Conservation (phyloP, 805 yeast species). For the Scheffersomyces stipitis region DNA sequence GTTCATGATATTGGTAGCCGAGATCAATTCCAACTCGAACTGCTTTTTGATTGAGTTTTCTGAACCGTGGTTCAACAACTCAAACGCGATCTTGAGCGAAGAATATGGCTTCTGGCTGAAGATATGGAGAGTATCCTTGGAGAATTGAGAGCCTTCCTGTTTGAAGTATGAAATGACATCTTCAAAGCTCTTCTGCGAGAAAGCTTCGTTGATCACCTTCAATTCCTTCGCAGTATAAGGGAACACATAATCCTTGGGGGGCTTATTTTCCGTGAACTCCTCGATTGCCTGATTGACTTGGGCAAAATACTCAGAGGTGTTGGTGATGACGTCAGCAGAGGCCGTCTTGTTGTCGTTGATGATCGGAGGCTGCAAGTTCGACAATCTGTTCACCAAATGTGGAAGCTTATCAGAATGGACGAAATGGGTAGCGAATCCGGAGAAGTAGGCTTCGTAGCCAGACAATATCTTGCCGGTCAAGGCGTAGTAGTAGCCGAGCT, state of each 20-base stretch:
- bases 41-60: slow-evolving; percentile 61
- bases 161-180: slow-evolving; percentile 54
- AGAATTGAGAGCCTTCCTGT: slow-evolving; percentile 63
- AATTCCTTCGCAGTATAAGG: slow-evolving; percentile 57
- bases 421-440: slow-evolving; percentile 91
- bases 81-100: slow-evolving; percentile 73
- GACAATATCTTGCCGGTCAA: slow-evolving; percentile 77
- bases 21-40: slow-evolving; percentile 66
- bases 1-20: slow-evolving; percentile 75
- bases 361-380: slow-evolving; percentile 52
- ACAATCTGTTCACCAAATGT: slow-evolving; percentile 63
- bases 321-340: slow-evolving; percentile 18
- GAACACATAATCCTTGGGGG: slow-evolving; percentile 63
- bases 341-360: slow-evolving; percentile 29
- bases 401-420: slow-evolving; percentile 65
- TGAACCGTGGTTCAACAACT: slow-evolving; percentile 62
- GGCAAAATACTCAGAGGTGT: slow-evolving; percentile 43
- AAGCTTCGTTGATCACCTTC: slow-evolving; percentile 65
- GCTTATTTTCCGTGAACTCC: slow-evolving; percentile 64
- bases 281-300: slow-evolving; percentile 73
- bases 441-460: slow-evolving; percentile 78
- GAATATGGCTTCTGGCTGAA: slow-evolving; percentile 70
- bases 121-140: slow-evolving; percentile 53
- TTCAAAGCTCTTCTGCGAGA: slow-evolving; percentile 53
- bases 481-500: slow-evolving; percentile 82